Base-by-base conservation (phyloP, 2,329 filamentous ascomycete genomes). In the Didymosphaeria variabile region DNA sequence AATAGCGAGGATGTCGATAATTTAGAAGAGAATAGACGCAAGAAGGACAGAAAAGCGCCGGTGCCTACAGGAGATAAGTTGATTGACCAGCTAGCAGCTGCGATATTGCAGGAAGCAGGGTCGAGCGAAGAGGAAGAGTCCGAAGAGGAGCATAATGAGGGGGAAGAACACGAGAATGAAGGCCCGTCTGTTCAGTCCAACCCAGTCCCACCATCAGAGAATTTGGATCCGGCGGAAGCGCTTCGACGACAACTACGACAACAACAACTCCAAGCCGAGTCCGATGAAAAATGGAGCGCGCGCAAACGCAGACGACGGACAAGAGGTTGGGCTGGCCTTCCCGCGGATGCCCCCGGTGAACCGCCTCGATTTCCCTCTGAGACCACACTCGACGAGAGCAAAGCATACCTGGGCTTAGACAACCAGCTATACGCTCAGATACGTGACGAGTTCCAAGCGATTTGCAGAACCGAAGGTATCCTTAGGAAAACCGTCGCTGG, bases 311-410 rank as follows among this genome's bases (percentile, higher is more conserved):
- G 90, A 55, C 87, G 90, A 63, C 85, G 90, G 50, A 90, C 88
- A 57, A 85, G 87, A 68, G 86, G 86, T n/a, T 91, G 88, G 83
- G 88, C 86, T 45, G 88, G 89, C 2, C 76, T 91, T 29, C 87
- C 90, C 15, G 85, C 89, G 40, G 90, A 92, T 72, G 87, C 87
- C 7, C 85, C 88, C 0, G 87, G 88, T 1, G 87, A 88, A 5
- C 87, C 89, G 21, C 88, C 90, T 15, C 87, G 92, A 23, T 95
- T 93, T 65, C 91, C 91, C 0, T 94, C 91, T 0, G 92, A 95
- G 76, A 94, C 90, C 13, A 94, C 91, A 0, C 86, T 95, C 60
- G 90, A 92, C 66, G 91, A 94, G 77, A 90, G 90, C 71, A 92
- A 93, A 72, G 83, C 84, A 13, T 90, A 89, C 61, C 81, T 96